Conservation (phyloP, 768 basidiomycete species). For the Chlorophyllum brunneum region DNA sequence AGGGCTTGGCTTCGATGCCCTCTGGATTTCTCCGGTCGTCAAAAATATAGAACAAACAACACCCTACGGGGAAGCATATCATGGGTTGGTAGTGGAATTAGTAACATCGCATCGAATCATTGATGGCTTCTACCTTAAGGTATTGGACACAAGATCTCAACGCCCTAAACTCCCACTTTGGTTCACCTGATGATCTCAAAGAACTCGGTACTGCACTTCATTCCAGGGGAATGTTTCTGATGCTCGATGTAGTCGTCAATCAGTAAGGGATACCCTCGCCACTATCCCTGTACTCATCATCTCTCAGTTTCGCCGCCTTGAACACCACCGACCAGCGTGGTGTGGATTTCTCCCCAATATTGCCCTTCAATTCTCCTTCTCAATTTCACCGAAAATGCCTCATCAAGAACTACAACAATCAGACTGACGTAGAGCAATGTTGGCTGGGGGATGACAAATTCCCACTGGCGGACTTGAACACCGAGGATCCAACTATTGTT, state of each 20-base stretch:
- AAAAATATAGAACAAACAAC: slow-evolving; percentile 57
- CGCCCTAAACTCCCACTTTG: slow-evolving; percentile 66
- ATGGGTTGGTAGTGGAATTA: too few species aligned
- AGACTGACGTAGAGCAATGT: slow-evolving; percentile 58
- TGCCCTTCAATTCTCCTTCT: slow-evolving; percentile 23
- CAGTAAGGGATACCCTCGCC: slow-evolving; percentile 44
- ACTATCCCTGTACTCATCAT: background rate
- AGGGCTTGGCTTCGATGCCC: slow-evolving; percentile 68
- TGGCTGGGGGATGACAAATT: slow-evolving; percentile 70
- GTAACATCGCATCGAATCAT: too few species aligned
- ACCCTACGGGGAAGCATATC: slow-evolving; percentile 68
- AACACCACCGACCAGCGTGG: slow-evolving; percentile 13
- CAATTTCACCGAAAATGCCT: slow-evolving; percentile 64
- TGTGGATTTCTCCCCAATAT: slow-evolving; percentile 25
- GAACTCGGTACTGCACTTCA: slow-evolving; percentile 62
- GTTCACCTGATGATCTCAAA: slow-evolving; percentile 66
- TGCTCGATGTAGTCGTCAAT: slow-evolving; percentile 77
- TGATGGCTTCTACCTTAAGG: too few species aligned
- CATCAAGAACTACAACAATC: slow-evolving; percentile 57
- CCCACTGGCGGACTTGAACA: slow-evolving; percentile 70
- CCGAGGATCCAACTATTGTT: slow-evolving; percentile 54
- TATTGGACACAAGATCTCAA: slow-evolving; percentile 45
- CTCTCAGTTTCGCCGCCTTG: slow-evolving; percentile 17
- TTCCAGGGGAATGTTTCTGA: slow-evolving; percentile 55
- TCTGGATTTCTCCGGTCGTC: slow-evolving; percentile 75